Evolutionary conservation across 441 rosid species (phyloP).

Genomic region (Omphalea diandra): DNA sequence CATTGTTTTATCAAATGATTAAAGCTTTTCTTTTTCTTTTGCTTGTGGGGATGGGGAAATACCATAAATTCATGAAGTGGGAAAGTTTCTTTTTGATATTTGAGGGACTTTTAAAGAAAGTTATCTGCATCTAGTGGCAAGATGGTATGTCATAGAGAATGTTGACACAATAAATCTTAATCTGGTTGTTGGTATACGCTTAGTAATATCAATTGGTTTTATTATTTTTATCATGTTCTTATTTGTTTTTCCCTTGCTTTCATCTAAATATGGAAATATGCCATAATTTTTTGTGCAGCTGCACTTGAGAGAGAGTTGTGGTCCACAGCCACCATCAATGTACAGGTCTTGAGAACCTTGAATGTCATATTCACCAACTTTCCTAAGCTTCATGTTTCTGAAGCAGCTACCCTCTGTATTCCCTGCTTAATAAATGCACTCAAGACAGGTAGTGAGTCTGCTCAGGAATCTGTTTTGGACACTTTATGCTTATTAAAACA

Average conservation of each 20-base stretch:
- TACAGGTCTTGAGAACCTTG: constrained; percentile 74
- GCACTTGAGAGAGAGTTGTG: constrained; percentile 89
- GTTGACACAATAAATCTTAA: not conserved
- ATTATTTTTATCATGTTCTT: not conserved
- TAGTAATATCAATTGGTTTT: not conserved
- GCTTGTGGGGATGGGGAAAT: too few relatives aligned
- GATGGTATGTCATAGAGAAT: not conserved
- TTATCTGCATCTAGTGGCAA: constrained; percentile 7
- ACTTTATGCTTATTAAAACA: constrained; percentile 70
- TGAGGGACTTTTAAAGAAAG: not conserved
- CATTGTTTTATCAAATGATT: too few relatives aligned
- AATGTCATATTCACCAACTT: constrained; percentile 79
- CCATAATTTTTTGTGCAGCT: constrained; percentile 45
- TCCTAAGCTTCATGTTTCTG: constrained; percentile 79
- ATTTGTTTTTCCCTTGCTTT: not conserved
- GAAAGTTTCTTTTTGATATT: too few relatives aligned
- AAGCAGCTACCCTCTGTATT: constrained; percentile 78
- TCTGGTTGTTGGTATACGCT: not conserved
- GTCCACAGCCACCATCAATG: constrained; percentile 69
- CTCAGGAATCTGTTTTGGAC: constrained; percentile 75
- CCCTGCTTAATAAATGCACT: constrained; percentile 79
- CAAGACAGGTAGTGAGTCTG: constrained; percentile 71
- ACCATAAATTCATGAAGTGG: too few relatives aligned
- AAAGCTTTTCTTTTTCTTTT: too few relatives aligned
- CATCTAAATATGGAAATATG: constrained; percentile 5